Evolutionary conservation across 208 protist species (phyloP), one percentile per base, ranked within the genome.

Genomic region (Plasmodiophora brassicae): DNA sequence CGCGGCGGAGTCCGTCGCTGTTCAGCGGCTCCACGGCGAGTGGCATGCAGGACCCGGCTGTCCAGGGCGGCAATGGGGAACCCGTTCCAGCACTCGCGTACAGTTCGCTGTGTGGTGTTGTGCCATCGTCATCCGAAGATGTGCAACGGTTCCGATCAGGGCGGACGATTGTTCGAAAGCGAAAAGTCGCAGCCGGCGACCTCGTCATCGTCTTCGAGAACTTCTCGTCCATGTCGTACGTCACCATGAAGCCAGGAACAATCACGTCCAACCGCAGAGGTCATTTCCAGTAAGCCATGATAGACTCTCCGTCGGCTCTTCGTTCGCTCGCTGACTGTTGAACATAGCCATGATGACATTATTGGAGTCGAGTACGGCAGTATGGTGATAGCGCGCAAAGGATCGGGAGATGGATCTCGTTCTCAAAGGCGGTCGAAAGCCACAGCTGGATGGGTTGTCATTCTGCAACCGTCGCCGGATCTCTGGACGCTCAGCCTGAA

Each of bases 401-500:
- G 65, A 8, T n/a, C 41, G 5, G 32, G 32, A 5, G 5, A 78
- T 44, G n/a, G 14, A 8, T 38, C 10, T 36, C 65, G 65, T 38
- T 38, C 65, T 5, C 32, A 78, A 32, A n/a, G 14, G 32, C 32
- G 65, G 10, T n/a, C 32, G 32, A n/a, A n/a, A 5, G n/a, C 41
- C 65, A n/a, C 32, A 14, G 65, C 65, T 78, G 65, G 65, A 5
- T 78, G 65, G 65, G 44, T 86, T n/a, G 84, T 86, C 10, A 14
- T 86, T 14, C 20, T 86, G n/a, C 5, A n/a, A n/a, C 84, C 84
- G n/a, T 32, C 84, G n/a, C 46, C 84, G 10, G 84, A 86, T 28
- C 50, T 86, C 10, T 86, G 84, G 84, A 86, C 84, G 10, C 25
- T 71, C 10, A 65, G 46, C 25, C 50, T 86, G 35, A 86, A 53